These are phyloP conservation scores for Alisma plantagoaquatica DNA, from an alignment of 106 monocot species.

Conservation along the genomic window DNA sequence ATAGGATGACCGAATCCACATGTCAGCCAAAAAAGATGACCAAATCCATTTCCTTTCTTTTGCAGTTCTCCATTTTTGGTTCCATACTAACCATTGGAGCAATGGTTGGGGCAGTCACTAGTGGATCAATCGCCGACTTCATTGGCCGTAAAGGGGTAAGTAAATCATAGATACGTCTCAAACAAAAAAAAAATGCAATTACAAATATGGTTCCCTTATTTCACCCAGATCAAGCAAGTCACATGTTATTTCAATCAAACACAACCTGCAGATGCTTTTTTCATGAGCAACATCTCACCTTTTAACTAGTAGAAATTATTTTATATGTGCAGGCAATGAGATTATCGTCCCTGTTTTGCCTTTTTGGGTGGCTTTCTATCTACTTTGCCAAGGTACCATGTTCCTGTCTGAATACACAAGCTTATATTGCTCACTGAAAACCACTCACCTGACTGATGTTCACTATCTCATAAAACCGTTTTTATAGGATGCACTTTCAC, in stretches of 20 bases:
- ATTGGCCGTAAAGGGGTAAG: conserved; percentile 55
- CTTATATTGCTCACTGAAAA: too few relatives aligned
- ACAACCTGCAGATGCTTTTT: too few relatives aligned
- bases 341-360: conserved; percentile 39
- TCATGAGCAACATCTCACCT: neutral
- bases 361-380: conserved; percentile 49
- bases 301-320: neutral
- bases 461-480: neutral
- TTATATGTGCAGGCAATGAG: conserved; percentile 53
- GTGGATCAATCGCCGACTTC: conserved; percentile 38
- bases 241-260: too few relatives aligned
- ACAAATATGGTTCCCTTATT: neutral
- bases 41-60: too few relatives aligned
- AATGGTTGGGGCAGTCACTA: conserved; percentile 53
- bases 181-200: neutral
- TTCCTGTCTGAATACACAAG: neutral
- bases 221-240: neutral
- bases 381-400: conserved; percentile 37
- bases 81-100: conserved; percentile 60
- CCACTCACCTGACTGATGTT: too few relatives aligned
- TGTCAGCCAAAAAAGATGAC: too few relatives aligned
- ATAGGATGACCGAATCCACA: too few relatives aligned
- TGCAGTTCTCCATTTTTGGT: conserved; percentile 55
- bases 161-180: neutral
- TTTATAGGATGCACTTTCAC: conserved; percentile 27